A percentile compares a stretch with the other conserved stretches of the same genome.
These are phyloP conservation scores for Pseudodiploospora longispora DNA, from an alignment of 2,329 filamentous ascomycete genomes.

Conservation along the genomic window DNA sequence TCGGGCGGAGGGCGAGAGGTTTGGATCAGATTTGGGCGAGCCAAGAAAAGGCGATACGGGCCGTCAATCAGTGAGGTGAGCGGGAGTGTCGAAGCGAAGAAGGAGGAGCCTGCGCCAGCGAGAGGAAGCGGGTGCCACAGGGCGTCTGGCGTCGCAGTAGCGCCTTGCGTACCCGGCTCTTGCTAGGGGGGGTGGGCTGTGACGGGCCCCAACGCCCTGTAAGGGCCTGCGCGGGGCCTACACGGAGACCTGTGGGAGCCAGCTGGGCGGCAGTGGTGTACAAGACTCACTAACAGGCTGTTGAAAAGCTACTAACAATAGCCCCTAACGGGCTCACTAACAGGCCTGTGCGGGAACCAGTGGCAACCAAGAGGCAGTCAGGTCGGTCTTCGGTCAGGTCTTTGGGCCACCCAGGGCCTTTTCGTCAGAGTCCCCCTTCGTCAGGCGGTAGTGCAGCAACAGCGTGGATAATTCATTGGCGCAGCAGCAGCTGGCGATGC, in stretches of 20 bases:
- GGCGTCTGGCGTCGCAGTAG: not conserved
- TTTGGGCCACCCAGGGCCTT: not conserved
- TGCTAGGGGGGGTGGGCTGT: no score
- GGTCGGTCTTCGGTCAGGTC: no score
- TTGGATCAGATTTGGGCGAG: conserved; percentile 1
- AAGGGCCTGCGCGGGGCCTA: not conserved
- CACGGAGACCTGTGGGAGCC: not conserved
- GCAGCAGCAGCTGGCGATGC: conserved; percentile 1
- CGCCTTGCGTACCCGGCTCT: no score
- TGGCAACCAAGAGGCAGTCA: no score
- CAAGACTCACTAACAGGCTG: conserved; percentile 3
- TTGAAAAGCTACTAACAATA: no score
- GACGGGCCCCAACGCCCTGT: no score
- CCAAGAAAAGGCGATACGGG: conserved; percentile 3
- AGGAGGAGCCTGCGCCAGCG: conserved; percentile 2
- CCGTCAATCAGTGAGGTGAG: conserved; percentile 9
- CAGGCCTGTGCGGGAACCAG: no score
- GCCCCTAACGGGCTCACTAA: no score
- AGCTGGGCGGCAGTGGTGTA: conserved; percentile 3
- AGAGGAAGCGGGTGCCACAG: conserved; percentile 4
- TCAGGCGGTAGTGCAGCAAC: conserved; percentile 5
- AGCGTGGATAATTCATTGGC: not conserved
- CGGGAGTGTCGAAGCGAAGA: conserved; percentile 3
- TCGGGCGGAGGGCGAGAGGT: not conserved
- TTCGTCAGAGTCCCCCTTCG: conserved; percentile 2